Conservation (phyloP, 116 monocot species). For the Zostera marina region DNA sequence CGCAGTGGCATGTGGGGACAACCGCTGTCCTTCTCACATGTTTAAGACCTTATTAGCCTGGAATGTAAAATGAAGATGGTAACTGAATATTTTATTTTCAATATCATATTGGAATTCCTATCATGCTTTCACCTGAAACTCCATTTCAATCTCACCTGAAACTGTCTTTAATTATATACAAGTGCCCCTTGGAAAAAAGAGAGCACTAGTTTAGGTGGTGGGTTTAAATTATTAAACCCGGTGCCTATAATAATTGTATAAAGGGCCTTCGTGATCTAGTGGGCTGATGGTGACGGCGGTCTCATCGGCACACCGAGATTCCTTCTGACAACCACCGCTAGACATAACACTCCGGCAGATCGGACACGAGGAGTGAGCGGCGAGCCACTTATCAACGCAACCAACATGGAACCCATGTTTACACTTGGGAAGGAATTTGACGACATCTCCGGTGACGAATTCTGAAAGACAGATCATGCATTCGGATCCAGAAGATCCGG, state of each 20-base stretch:
- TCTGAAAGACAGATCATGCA: constrained; percentile 50
- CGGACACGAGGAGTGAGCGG: constrained; percentile 34
- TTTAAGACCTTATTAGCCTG: no score
- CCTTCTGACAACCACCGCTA: neutral
- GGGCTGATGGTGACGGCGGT: neutral
- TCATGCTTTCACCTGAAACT: no score
- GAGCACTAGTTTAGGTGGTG: no score
- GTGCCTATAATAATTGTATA: constrained; percentile 1
- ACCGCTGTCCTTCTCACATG: no score
- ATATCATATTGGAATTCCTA: no score
- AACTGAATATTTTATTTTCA: no score
- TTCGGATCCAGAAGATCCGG: constrained; percentile 18
- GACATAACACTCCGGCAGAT: constrained; percentile 12
- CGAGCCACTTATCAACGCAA: constrained; percentile 49
- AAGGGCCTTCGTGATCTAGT: constrained; percentile 1
- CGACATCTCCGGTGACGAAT: constrained; percentile 27
- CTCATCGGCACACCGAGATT: neutral
- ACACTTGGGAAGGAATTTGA: constrained; percentile 42
- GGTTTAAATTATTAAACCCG: neutral
- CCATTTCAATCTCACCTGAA: no score
- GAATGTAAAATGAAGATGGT: no score
- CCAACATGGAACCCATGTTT: constrained; percentile 45
- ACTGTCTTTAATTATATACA: no score
- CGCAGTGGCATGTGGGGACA: no score
- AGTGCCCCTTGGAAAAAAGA: no score